A percentile compares a stretch with the other conserved stretches of the same genome.
These are phyloP conservation scores for Atalantia buxifolia DNA, from an alignment of 345 rosid species.

Conservation along the genomic window DNA sequence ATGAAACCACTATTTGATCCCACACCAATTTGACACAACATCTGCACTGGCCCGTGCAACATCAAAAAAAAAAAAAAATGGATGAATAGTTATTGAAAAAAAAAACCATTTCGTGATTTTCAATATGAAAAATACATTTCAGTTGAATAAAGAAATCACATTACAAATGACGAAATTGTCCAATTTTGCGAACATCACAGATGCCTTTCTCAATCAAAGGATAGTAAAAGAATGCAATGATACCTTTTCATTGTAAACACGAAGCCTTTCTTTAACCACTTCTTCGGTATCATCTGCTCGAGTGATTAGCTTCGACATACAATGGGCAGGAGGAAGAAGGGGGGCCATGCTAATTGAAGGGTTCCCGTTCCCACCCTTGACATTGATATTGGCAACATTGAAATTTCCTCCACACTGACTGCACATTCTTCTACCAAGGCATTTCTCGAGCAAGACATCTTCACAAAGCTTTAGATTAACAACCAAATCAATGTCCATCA, in stretches of 20 bases:
- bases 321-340: slow-evolving; percentile 78
- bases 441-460: slow-evolving; percentile 81
- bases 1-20: background rate
- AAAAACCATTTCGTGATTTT: background rate
- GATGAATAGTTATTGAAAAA: background rate
- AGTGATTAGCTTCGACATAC: slow-evolving; percentile 77
- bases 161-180: background rate
- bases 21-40: background rate
- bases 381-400: slow-evolving; percentile 69
- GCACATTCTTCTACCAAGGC: slow-evolving; percentile 91
- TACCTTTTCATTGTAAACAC: slow-evolving; percentile 76
- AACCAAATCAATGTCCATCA: slow-evolving; percentile 78
- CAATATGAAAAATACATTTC: background rate
- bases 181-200: background rate
- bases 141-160: background rate
- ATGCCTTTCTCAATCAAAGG: background rate
- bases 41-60: background rate
- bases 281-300: slow-evolving; percentile 88
- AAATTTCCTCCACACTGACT: slow-evolving; percentile 75
- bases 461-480: slow-evolving; percentile 81
- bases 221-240: background rate
- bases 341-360: slow-evolving; percentile 90
- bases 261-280: slow-evolving; percentile 83
- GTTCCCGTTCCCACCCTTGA: slow-evolving; percentile 68
- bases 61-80: background rate